phyloP scores from a whole-genome alignment of 441 rosid genomes.

The Capsella rubella region DNA sequence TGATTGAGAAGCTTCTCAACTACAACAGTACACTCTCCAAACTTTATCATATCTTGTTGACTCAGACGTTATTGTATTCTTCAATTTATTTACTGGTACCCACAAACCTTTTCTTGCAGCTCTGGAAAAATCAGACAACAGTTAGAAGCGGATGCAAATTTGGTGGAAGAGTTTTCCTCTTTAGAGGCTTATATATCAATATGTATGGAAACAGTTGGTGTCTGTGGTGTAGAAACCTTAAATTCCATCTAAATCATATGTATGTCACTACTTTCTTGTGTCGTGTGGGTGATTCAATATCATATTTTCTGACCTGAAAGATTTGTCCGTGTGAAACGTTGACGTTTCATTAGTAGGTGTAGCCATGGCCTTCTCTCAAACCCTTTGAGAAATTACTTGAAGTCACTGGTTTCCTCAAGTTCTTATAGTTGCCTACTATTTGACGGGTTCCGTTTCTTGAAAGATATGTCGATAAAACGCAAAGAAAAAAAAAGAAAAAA shows the following conservation, averaged over 20 bases:
- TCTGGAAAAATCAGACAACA: conserved; percentile 78
- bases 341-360: conserved; percentile 1
- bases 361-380: neutral
- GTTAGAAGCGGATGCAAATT: conserved; percentile 46
- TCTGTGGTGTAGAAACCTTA: conserved; percentile 13
- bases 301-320: neutral
- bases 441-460: neutral
- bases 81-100: neutral
- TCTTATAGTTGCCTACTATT: neutral
- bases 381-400: neutral
- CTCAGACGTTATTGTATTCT: neutral
- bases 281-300: neutral
- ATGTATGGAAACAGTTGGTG: conserved; percentile 16
- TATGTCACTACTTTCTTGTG: conserved; percentile 1
- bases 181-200: conserved; percentile 2
- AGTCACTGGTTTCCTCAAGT: neutral
- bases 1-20: conserved; percentile 94
- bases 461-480: neutral
- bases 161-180: conserved; percentile 16
- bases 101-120: conserved; percentile 56
- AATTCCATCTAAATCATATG: conserved; percentile 12
- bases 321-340: neutral
- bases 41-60: neutral
- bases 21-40: conserved; percentile 71
- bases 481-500: no score